Conservation (phyloP, 1,284 basidiomycete species). For the Neolentinus lepideus region DNA sequence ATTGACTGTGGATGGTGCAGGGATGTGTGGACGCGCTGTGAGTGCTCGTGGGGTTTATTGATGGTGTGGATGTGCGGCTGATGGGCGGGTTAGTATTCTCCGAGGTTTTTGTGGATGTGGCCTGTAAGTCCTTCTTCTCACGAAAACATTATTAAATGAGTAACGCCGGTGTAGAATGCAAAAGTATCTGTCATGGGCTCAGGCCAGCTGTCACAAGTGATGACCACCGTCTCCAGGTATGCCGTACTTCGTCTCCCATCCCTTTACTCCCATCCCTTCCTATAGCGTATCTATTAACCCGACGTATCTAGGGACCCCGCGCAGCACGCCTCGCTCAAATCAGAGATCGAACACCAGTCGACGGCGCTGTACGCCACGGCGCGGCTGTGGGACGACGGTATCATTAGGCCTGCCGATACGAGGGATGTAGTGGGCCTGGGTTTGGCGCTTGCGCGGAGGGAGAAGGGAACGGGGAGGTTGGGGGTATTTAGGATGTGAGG, state of each 20-base stretch:
- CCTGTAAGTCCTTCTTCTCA: constrained; percentile 58
- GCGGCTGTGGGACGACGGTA: constrained; percentile 92
- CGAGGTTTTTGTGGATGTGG: constrained; percentile 97
- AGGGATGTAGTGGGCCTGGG: constrained; percentile 82
- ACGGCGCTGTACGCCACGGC: constrained; percentile 85
- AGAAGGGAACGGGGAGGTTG: constrained; percentile 73
- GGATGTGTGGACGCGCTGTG: constrained; percentile 82
- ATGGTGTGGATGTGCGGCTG: constrained; percentile 6
- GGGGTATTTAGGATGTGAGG: constrained; percentile 85
- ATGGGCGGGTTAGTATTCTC: constrained; percentile 61
- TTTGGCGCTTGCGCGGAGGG: constrained; percentile 53
- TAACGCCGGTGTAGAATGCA: constrained; percentile 55
- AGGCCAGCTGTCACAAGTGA: constrained; percentile 87
- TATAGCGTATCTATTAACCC: not conserved
- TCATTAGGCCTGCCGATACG: constrained; percentile 90
- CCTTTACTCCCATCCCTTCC: constrained; percentile 3
- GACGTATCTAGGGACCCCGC: constrained; percentile 59
- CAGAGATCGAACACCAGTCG: constrained; percentile 83
- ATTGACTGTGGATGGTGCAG: constrained; percentile 28
- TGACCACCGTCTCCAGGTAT: constrained; percentile 83
- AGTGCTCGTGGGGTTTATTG: constrained; percentile 4
- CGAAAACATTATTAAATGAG: not conserved
- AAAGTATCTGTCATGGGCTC: constrained; percentile 97
- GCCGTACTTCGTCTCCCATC: constrained; percentile 13
- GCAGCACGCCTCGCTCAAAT: constrained; percentile 67